Evolutionary conservation across 169 alveolate species (phyloP), one percentile per base, ranked within the genome.

Genomic region (Plasmodium yoelii): DNA sequence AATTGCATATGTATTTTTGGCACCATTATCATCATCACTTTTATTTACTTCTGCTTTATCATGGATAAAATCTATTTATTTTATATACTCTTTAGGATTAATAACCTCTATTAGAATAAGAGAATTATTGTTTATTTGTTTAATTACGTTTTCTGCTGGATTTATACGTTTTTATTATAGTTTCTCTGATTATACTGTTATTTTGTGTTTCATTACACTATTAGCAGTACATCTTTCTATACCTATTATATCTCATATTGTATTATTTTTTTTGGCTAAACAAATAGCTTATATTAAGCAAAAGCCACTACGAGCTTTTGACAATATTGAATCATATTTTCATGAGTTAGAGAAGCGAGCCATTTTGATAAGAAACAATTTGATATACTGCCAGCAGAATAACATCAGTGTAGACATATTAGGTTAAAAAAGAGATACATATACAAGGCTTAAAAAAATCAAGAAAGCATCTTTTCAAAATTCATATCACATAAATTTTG

Each of bases 271-370:
- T 18, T n/a, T 82, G 19, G 90, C 90, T 56, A 82, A 47, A 26
- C 73, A 82, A 12, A 56, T 82, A 51, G 46, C 84, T 26, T 56
- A 59, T 56, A 82, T 82, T 56, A 82, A 82, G 72, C 44, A 69
- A 72, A 69, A 67, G 12, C 90, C 90, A n/a, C 24, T 82, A 51
- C 19, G 90, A 28, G 90, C 90, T 24, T 57, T 82, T 24, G 90
- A 82, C 26, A 56, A 70, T 49, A 70, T 82, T 15, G 68, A 82
- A 15, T 73, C 90, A 7, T 82, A 82, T 49, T 82, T 82, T 63
- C 73, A 69, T 59, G 90, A 82, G 49, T 63, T 82, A 22, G 90
- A 82, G 53, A 82, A 82, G 59, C 67, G 69, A 60, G 90, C 90
- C 49, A 68, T 82, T 47, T 69, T 82, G n/a, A 82, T 82, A 10